phyloP scores from a whole-genome alignment of 1,139 yeast species.

The Diutina siamensis region DNA sequence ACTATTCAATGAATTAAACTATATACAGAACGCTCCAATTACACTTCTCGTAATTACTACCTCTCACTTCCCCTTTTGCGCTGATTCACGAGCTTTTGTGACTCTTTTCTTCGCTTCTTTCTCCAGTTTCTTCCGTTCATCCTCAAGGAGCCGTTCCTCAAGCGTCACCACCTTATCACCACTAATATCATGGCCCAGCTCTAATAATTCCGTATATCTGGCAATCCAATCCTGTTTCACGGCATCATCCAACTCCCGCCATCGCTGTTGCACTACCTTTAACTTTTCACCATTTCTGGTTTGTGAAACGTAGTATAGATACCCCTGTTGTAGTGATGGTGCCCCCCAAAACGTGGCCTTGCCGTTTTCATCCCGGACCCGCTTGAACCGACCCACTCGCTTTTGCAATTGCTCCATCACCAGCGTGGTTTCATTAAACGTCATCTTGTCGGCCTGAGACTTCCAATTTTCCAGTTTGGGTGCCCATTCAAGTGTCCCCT shows the following conservation, averaged over 20 bases:
- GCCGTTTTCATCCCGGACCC: background rate
- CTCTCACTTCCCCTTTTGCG: no score
- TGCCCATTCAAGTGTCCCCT: background rate
- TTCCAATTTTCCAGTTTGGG: conserved; percentile 1
- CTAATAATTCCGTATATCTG: background rate
- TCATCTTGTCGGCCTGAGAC: background rate
- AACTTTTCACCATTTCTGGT: background rate
- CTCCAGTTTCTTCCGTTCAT: background rate
- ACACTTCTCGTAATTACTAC: no score
- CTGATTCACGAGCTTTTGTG: no score
- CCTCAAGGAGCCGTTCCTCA: background rate
- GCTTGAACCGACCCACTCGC: background rate
- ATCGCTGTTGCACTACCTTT: background rate
- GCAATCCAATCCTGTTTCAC: background rate
- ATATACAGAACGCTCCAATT: no score
- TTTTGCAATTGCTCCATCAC: conserved; percentile 2
- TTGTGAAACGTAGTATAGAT: background rate
- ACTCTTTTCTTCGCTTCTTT: background rate
- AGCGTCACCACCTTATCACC: background rate
- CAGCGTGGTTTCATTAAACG: background rate
- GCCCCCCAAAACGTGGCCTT: background rate
- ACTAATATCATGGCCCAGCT: background rate
- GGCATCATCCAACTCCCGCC: background rate
- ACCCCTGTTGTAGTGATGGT: background rate
- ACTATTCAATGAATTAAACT: no score